Conservation (phyloP, 163 green algal species). For the Prototheca wickerhamii region DNA sequence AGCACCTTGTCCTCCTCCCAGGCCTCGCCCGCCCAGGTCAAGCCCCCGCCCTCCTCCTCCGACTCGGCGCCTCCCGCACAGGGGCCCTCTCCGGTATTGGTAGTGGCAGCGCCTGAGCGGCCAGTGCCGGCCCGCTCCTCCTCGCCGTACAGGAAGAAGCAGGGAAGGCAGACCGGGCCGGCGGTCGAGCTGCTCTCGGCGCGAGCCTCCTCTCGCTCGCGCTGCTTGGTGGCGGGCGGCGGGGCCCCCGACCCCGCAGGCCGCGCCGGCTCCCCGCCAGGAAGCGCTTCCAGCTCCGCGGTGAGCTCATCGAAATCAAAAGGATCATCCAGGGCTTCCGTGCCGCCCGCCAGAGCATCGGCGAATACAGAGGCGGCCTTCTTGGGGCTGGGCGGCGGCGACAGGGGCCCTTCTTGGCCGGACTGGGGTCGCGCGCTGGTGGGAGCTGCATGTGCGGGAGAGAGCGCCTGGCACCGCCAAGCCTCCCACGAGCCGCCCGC, state of each 20-base stretch:
- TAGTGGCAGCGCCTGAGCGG: neutral
- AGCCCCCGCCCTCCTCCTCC: neutral
- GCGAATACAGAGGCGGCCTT: neutral
- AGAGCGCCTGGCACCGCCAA: neutral
- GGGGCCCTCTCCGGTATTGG: neutral
- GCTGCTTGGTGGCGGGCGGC: neutral
- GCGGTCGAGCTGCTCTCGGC: neutral
- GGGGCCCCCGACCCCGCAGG: neutral
- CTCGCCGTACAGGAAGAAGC: slow-evolving; percentile 17
- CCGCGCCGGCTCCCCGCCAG: neutral
- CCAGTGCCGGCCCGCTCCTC: neutral
- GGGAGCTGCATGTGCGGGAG: neutral
- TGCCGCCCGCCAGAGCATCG: neutral
- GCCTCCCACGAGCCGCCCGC: slow-evolving; percentile 18
- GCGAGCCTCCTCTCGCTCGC: neutral
- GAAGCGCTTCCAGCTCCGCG: slow-evolving; percentile 15
- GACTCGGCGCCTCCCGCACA: neutral
- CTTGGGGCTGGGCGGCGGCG: neutral
- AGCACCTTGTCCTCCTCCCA: slow-evolving; percentile 35
- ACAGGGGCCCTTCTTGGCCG: neutral
- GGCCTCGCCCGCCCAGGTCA: slow-evolving; percentile 27
- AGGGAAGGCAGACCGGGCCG: slow-evolving; percentile 4
- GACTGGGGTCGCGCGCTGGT: neutral
- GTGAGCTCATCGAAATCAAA: slow-evolving; percentile 32
- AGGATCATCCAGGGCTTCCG: neutral